Base-by-base conservation (phyloP, 2,329 filamentous ascomycete species). In the Colletotrichum sp. region DNA sequence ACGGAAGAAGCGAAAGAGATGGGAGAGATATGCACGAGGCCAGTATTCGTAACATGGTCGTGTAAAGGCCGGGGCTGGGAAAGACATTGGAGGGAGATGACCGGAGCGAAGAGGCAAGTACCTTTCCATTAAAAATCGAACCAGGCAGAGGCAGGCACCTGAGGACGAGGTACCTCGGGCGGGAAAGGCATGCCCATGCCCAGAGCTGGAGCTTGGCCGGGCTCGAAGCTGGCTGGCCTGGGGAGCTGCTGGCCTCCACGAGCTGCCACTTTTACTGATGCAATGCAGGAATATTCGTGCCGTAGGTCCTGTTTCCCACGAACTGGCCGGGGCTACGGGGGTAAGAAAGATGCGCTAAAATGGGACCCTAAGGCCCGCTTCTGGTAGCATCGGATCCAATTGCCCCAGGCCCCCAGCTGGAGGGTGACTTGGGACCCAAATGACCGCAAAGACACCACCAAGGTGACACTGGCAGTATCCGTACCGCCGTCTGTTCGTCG, bases 11-110 rank as follows among this genome's bases (percentile, higher is more conserved):
- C 34, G 48, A 68, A 24, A 61, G 63, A 72, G 34, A n/a, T 28
- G 69, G 18, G 48, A 39, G 60, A 32, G 63, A 71, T 39, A 24
- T 26, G 63, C 65, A 32, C 39, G 32, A 34, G 63, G 72, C 69
- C 28, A 57, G 68, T 34, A 34, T 34, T 34, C 32, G 32, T 75
- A 57, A 75, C 70, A 75, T 75, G 32, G 72, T 57, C 39, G 26
- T 57, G 24, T 32, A 64, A 73, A 64, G 48, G 68, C 55, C 34
- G 69, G 68, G 70, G 64, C 73, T 66, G 73, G 70, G 72, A 52
- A 63, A 21, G 34, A 48, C 36, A 39, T 21, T 68, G 66, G 57
- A 72, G 34, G 34, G 12, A 59, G 57, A 48, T n/a, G 55, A n/a
- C 26, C 6, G 24, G 43, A 43, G 63, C 67, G 55, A 26, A 63